These are phyloP conservation scores for Aspergillus alliaceus DNA, from an alignment of 2,329 filamentous ascomycete species.

Conservation along the genomic window DNA sequence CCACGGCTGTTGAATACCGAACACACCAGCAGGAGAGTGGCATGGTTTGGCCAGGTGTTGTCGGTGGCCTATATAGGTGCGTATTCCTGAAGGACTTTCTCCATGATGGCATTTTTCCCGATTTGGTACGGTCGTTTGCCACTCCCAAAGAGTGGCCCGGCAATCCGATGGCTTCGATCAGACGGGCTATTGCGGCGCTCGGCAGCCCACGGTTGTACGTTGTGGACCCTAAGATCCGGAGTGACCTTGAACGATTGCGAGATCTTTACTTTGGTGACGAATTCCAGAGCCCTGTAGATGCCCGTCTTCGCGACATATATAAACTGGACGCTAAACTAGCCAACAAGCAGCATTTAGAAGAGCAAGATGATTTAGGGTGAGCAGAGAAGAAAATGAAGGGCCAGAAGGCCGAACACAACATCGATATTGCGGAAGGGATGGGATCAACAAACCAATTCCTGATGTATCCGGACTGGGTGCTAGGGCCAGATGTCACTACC, in stretches of 20 bases:
- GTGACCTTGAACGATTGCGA: neutral
- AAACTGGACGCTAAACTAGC: too few species aligned
- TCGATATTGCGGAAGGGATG: too few species aligned
- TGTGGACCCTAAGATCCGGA: neutral
- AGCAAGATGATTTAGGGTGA: too few species aligned
- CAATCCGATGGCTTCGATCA: neutral
- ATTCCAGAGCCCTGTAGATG: too few species aligned
- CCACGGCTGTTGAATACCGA: neutral
- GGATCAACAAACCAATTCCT: too few species aligned
- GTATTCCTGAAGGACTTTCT: neutral
- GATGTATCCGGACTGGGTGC: too few species aligned
- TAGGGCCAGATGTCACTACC: too few species aligned
- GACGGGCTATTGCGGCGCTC: neutral
- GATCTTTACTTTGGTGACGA: neutral
- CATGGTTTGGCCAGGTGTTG: neutral
- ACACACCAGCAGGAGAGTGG: neutral
- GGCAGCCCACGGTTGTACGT: neutral
- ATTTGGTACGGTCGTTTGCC: neutral
- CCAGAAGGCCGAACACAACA: too few species aligned
- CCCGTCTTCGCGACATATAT: too few species aligned
- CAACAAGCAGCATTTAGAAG: too few species aligned
- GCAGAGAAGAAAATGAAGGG: too few species aligned
- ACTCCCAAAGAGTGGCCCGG: neutral
- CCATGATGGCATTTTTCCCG: neutral
- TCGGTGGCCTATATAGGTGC: neutral